Evolutionary conservation across 768 basidiomycete genomes (phyloP).

Genomic region (Porphyrellus cyaneotinctus): DNA sequence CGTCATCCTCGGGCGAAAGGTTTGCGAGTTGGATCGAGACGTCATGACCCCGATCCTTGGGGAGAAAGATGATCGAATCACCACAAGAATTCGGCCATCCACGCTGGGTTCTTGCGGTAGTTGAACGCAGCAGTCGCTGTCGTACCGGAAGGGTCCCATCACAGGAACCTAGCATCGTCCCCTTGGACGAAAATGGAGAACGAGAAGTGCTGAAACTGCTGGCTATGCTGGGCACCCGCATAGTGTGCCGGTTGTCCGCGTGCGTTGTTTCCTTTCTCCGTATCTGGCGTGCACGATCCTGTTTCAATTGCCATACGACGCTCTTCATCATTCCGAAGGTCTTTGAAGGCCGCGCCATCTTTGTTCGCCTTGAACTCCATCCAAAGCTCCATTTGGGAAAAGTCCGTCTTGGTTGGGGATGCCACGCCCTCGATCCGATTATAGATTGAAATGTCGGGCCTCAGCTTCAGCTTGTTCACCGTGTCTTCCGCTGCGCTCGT

Average conservation of each 20-base stretch:
- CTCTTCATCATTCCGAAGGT: too few species aligned
- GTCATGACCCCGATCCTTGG: neutral
- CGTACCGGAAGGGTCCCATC: constrained; percentile 29
- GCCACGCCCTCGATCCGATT: neutral
- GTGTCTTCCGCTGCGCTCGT: neutral
- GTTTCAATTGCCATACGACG: too few species aligned
- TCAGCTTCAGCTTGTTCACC: too few species aligned
- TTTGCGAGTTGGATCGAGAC: neutral
- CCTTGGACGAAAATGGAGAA: constrained; percentile 31
- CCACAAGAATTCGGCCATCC: neutral
- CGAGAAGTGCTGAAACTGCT: constrained; percentile 30
- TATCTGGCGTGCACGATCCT: too few species aligned
- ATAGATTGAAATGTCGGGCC: neutral
- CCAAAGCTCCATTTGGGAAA: constrained; percentile 2
- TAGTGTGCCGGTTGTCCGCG: constrained; percentile 27
- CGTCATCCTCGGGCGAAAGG: neutral
- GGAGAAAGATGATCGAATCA: neutral
- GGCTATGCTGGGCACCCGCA: constrained; percentile 16
- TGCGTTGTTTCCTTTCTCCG: too few species aligned
- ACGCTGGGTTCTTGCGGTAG: neutral
- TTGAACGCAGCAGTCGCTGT: neutral
- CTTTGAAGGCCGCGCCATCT: too few species aligned
- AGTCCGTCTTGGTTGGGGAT: neutral
- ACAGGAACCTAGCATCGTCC: constrained; percentile 26
- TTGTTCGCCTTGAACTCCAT: neutral